Percentiles rank a stretch among this genome's conserved stretches.
Evolutionary conservation across 768 basidiomycete genomes (phyloP).

Genomic region (Pleurotus tuoliensis): DNA sequence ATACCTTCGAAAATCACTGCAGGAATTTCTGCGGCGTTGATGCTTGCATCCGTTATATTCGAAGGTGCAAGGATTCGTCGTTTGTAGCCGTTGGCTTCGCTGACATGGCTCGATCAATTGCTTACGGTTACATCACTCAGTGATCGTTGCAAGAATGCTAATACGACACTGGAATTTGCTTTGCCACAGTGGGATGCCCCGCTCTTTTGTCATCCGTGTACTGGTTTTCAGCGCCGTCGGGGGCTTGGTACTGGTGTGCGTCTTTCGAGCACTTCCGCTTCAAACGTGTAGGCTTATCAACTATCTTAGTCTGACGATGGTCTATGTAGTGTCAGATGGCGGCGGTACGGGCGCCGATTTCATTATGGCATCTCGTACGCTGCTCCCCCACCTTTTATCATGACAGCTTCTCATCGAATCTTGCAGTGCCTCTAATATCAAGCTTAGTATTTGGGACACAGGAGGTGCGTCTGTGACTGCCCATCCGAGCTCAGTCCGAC

Average conservation of each 20-base stretch:
- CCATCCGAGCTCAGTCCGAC: no score
- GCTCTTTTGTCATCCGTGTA: neutral
- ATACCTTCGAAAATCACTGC: slow-evolving; percentile 3
- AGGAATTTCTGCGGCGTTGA: neutral
- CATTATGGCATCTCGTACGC: slow-evolving; percentile 3
- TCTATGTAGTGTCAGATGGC: slow-evolving; percentile 3
- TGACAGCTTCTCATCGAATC: no score
- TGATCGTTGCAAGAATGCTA: neutral
- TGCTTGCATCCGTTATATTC: neutral
- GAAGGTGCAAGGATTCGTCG: neutral
- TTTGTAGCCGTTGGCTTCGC: neutral
- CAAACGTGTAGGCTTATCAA: neutral
- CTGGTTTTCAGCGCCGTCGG: neutral
- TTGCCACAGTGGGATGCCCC: neutral
- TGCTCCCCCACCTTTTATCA: neutral
- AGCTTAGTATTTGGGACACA: slow-evolving; percentile 2
- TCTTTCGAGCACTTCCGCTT: neutral
- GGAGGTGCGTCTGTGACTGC: neutral
- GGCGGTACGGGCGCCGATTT: neutral
- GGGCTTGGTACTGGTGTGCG: neutral
- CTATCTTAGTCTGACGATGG: neutral
- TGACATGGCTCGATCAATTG: neutral
- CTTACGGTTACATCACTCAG: neutral
- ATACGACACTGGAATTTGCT: neutral
- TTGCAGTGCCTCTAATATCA: neutral